Base-by-base conservation (phyloP, 2,329 filamentous ascomycete species). In the Aotearoamyces nothofagi region DNA sequence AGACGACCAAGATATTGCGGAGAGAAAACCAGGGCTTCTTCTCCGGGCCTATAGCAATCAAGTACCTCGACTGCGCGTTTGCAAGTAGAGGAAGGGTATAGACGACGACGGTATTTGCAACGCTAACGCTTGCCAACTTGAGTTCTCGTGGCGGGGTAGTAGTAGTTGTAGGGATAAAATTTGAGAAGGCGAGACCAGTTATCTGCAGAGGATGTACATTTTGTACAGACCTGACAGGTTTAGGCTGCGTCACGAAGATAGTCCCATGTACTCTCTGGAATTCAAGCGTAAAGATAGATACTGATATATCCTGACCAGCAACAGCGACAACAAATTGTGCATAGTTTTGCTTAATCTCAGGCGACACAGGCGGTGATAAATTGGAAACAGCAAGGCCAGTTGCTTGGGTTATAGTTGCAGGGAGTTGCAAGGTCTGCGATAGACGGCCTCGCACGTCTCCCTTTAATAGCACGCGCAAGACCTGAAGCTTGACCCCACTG, bases 251-350 rank as follows among this genome's bases (percentile, higher is more conserved):
- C 24, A 74, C 52, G 19, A 74, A 49, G 22, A 63, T 59, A 26
- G 69, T 49, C 6, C 51, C 49, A 13, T 49, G 50, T 17, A 58
- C 50, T 11, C 53, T 48, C 33, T 59, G 59, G 47, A 82, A 79
- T 39, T 92, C 78, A 33, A 92, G 57, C 1, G 81, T 86, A 51
- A 76, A 78, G 15, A 93, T 57, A 4, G 69, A 70, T 39, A 93
- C 75, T 8, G 81, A 83, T 35, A 74, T 72, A 50, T 92, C 80
- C 42, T 79, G 78, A 6, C 77, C 78, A 3, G 80, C 79, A 9
- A 92, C 71, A 5, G 84, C 86, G 39, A 93, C 64, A 26, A 78
- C 68, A 39, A 83, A 78, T 53, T 94, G 83, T 26, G 75, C 69
- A 34, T 78, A 72, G 29, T 67, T 69, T 29, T 70, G 53, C 27